Evolutionary conservation across 495 filamentous ascomycete genomes (phyloP).

Genomic region (Aspergillus steynii): DNA sequence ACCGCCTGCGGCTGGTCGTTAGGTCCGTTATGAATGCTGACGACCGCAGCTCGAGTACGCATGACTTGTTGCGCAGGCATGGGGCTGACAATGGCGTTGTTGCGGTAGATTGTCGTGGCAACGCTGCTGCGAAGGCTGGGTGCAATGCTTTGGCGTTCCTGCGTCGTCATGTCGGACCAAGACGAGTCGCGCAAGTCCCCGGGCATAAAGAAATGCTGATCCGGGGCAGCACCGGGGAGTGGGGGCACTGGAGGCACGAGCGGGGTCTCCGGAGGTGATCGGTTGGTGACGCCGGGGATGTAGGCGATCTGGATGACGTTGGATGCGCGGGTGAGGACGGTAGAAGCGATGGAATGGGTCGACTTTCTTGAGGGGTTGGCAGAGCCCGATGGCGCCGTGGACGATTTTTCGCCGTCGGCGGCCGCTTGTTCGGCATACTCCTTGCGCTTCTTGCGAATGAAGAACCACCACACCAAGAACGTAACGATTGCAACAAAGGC

Average conservation of each 20-base stretch:
- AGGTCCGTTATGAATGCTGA: constrained; percentile 71
- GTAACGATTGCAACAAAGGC: constrained; percentile 65
- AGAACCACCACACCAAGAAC: constrained; percentile 83
- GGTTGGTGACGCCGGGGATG: constrained; percentile 95
- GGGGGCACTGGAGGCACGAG: constrained; percentile 91
- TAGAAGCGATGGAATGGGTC: constrained; percentile 88
- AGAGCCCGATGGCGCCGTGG: constrained; percentile 53
- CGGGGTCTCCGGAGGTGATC: constrained; percentile 78
- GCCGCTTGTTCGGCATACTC: constrained; percentile 53
- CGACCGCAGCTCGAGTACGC: constrained; percentile 82
- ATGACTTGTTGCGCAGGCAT: constrained; percentile 81
- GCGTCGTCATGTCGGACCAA: constrained; percentile 63
- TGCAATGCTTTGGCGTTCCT: constrained; percentile 62
- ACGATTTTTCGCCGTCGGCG: constrained; percentile 52
- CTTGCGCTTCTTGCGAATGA: constrained; percentile 75
- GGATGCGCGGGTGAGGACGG: constrained; percentile 90
- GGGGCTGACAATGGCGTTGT: constrained; percentile 78
- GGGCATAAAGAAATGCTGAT: constrained; percentile 93
- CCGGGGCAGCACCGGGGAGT: constrained; percentile 72
- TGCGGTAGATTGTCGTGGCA: constrained; percentile 88
- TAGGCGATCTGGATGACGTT: constrained; percentile 99
- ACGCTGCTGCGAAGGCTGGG: constrained; percentile 73
- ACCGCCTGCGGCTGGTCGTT: constrained; percentile 32
- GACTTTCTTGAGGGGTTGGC: constrained; percentile 81
- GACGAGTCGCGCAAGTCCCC: constrained; percentile 89